These are phyloP conservation scores for Amaranthus palmeri DNA, from an alignment of 148 eudicot species.

Conservation along the genomic window DNA sequence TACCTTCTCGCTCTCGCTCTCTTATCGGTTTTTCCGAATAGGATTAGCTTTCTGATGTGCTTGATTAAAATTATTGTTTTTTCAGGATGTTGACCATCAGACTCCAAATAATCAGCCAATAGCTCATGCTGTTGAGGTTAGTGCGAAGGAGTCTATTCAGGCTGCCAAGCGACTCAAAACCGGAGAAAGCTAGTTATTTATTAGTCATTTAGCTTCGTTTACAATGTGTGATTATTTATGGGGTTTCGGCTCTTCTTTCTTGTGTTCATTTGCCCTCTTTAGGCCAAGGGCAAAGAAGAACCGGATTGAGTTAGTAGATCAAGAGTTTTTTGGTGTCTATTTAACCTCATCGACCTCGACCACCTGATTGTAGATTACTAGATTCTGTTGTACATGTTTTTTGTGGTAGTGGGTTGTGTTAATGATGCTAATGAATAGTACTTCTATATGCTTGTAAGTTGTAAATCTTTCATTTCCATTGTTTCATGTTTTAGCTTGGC, in stretches of 20 bases:
- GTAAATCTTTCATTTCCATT: constrained; percentile 17
- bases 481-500: neutral
- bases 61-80: neutral
- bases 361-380: constrained; percentile 22
- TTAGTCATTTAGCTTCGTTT: constrained; percentile 1
- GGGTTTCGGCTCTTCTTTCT: constrained; percentile 15
- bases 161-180: constrained; percentile 49
- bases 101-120: constrained; percentile 26
- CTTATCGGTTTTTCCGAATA: neutral
- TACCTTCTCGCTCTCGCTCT: no score
- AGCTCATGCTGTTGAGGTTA: constrained; percentile 28
- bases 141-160: constrained; percentile 31
- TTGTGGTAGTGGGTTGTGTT: constrained; percentile 9
- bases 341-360: constrained; percentile 19
- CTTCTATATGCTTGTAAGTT: neutral
- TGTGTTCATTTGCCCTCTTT: constrained; percentile 19
- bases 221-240: constrained; percentile 1
- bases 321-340: constrained; percentile 26
- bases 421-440: constrained; percentile 8
- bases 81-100: constrained; percentile 41
- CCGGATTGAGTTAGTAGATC: constrained; percentile 9
- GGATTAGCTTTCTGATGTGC: neutral
- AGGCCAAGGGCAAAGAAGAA: constrained; percentile 23
- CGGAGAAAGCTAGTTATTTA: constrained; percentile 34
- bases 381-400: constrained; percentile 25